Conservation (phyloP, 768 basidiomycete genomes). For the Vishniacozyma victoriae region DNA sequence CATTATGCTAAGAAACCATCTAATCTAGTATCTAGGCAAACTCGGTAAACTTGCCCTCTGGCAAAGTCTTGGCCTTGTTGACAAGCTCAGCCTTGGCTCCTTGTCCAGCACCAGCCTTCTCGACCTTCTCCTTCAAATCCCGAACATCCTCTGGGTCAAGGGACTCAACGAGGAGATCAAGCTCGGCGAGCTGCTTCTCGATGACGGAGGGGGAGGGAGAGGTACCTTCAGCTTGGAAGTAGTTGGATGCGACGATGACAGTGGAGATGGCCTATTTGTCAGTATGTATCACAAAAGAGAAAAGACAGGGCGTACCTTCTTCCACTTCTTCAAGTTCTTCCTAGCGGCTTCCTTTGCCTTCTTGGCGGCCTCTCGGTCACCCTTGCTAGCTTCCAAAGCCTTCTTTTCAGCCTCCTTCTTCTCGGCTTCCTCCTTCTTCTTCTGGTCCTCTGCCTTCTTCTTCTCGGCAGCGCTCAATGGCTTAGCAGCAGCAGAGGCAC, state of each 20-base stretch:
- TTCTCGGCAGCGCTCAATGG: conserved; percentile 49
- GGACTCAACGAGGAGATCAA: conserved; percentile 47
- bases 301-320: conserved; percentile 73
- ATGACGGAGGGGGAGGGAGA: conserved; percentile 46
- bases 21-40: no score
- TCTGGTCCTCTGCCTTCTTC: conserved; percentile 53
- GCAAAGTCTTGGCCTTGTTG: conserved; percentile 32
- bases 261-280: conserved; percentile 45
- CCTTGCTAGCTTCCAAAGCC: conserved; percentile 45
- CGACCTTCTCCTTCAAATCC: conserved; percentile 47
- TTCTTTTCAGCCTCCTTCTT: conserved; percentile 66
- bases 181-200: conserved; percentile 49
- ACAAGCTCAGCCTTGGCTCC: conserved; percentile 43
- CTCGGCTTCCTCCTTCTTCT: conserved; percentile 55
- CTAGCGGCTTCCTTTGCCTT: conserved; percentile 64
- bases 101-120: conserved; percentile 45
- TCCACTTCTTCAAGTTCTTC: conserved; percentile 53
- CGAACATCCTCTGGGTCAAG: conserved; percentile 49
- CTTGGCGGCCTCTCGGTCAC: conserved; percentile 51
- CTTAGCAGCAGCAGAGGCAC: conserved; percentile 38
- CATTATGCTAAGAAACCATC: no score
- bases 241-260: conserved; percentile 49
- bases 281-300: no score
- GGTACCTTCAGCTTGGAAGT: conserved; percentile 48
- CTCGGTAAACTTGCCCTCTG: conserved; percentile 45